Base-by-base conservation (phyloP, 768 basidiomycete species). In the Amanita brunnescens region DNA sequence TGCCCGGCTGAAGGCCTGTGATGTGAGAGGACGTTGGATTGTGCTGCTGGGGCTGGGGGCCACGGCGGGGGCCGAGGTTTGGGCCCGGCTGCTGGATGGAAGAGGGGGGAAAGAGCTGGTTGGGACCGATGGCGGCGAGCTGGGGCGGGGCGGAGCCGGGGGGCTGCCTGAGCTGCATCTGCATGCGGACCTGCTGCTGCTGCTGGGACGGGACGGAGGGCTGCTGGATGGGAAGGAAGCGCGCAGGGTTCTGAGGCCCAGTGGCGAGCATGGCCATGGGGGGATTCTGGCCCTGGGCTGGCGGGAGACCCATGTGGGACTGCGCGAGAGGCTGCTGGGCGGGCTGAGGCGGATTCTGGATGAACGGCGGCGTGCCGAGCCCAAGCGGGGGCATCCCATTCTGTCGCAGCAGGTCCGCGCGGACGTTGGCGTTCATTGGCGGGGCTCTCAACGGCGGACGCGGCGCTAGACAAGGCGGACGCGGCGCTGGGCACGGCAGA, bases 361-460 rank as follows among this genome's bases (percentile, higher is more conserved):
- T 61, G 56, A 69, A 70, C 23, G 65, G 59, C 2, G 66, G 55
- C 42, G 54, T 60, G 39, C 57, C 58, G 53, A 69, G 62, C 32
- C 62, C 59, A 39, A 72, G 78, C 64, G 63, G 68, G n/a, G n/a
- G n/a, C n/a, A n/a, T n/a, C n/a, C n/a, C n/a, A n/a, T n/a, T 69
- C 53, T 68, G 58, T 56, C 76, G 74, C 47, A 80, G 57, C 68
- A 80, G 69, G 57, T 80, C 74, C 55, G 62, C 64, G 49, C 73
- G 77, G 58, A 66, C 62, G 72, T 63, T 61, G 33, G 63, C 61
- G 65, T 79, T 81, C 78, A 81, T 81, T 62, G 63, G n/a, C n/a
- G n/a, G n/a, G n/a, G n/a, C n/a, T n/a, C n/a, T n/a, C n/a, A n/a
- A n/a, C n/a, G n/a, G n/a, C n/a, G n/a, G n/a, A n/a, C n/a, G n/a